Percentiles rank a stretch among this genome's conserved stretches.
Evolutionary conservation across 1,284 basidiomycete genomes (phyloP).

Genomic region (Trichosporon ovoides): DNA sequence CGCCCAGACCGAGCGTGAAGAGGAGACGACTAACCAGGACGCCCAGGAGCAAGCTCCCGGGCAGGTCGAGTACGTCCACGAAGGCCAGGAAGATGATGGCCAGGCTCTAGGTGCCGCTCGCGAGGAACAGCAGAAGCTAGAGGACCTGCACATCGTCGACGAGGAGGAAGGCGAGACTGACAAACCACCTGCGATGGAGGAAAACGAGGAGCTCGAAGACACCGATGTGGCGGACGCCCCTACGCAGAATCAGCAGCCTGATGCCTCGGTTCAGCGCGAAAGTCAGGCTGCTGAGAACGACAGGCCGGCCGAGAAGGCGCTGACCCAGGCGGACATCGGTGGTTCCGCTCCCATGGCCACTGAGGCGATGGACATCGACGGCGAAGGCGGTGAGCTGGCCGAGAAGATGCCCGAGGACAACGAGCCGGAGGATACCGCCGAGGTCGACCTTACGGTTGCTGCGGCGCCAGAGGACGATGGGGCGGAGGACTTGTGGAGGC

Average conservation of each 20-base stretch:
- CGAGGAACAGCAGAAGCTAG: conserved; percentile 72
- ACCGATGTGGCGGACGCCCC: conserved; percentile 7
- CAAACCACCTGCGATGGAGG: conserved; percentile 18
- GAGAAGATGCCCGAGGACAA: conserved; percentile 30
- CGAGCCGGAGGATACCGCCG: conserved; percentile 32
- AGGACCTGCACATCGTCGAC: conserved; percentile 70
- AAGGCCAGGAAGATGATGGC: conserved; percentile 61
- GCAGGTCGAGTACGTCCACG: conserved; percentile 74
- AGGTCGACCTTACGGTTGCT: conserved; percentile 61
- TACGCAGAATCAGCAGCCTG: conserved; percentile 13
- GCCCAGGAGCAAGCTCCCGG: conserved; percentile 54
- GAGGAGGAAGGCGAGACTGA: conserved; percentile 43
- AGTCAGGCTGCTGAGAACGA: conserved; percentile 21
- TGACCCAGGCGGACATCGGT: conserved; percentile 46
- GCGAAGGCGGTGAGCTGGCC: conserved; percentile 41
- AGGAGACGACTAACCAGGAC: conserved; percentile 33
- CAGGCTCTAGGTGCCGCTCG: conserved; percentile 85
- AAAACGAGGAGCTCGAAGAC: conserved; percentile 19
- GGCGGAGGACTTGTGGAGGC: conserved; percentile 77
- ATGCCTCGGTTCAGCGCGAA: conserved; percentile 21
- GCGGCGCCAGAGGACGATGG: conserved; percentile 29
- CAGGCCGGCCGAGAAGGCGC: conserved; percentile 43
- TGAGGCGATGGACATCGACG: conserved; percentile 40
- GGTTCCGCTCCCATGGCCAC: conserved; percentile 21
- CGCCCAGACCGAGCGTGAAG: conserved; percentile 52